Conservation (phyloP, 1,139 yeast genomes). For the Suhomyces panamericanus region DNA sequence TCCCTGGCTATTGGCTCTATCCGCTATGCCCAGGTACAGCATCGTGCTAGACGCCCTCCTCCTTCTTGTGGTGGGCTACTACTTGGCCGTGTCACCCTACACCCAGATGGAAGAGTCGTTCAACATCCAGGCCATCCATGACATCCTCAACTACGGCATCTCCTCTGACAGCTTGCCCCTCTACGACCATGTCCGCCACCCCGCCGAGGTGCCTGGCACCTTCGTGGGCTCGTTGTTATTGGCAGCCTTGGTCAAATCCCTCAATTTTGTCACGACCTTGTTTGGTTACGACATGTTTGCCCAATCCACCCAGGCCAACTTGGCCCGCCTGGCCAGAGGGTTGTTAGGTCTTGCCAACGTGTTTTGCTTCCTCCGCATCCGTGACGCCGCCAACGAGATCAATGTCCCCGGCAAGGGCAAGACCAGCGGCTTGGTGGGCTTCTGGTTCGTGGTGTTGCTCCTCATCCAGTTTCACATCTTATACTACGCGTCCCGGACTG, state of each 20-base stretch:
- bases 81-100: constrained; percentile 65
- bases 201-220: constrained; percentile 89
- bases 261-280: constrained; percentile 26
- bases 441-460: constrained; percentile 63
- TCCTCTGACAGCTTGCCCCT: constrained; percentile 32
- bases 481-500: constrained; percentile 74
- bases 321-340: constrained; percentile 55
- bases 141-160: constrained; percentile 66
- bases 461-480: constrained; percentile 76
- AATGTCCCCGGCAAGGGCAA: constrained; percentile 17
- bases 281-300: constrained; percentile 23
- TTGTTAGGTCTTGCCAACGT: constrained; percentile 55
- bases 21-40: constrained; percentile 15
- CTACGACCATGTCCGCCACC: constrained; percentile 77
- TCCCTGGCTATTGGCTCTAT: not conserved
- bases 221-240: constrained; percentile 72
- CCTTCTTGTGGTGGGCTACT: constrained; percentile 37
- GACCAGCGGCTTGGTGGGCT: constrained; percentile 23
- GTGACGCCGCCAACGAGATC: constrained; percentile 28
- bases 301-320: constrained; percentile 34
- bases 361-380: constrained; percentile 27
- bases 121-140: constrained; percentile 87
- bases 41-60: constrained; percentile 31
- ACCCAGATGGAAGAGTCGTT: constrained; percentile 96
- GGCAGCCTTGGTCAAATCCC: constrained; percentile 36